Percentiles rank a stretch among this genome's conserved stretches.
Conservation (phyloP, 129 eudicot genomes). For the Ambrosia artemisiifolia region DNA sequence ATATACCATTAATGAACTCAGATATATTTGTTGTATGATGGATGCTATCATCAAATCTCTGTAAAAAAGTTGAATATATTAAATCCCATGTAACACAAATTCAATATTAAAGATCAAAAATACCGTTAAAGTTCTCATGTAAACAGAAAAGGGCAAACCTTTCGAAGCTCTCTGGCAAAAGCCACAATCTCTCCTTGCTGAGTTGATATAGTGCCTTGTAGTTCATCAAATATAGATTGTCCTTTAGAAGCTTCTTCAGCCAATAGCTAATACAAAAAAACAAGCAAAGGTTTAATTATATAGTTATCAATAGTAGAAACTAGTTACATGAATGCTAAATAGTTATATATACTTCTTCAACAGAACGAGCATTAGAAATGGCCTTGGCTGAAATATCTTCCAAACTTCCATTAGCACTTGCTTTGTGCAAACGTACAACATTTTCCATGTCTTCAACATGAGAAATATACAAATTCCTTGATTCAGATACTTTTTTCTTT, state of each 20-base stretch:
- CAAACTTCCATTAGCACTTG: conserved; percentile 69
- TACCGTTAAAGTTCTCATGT: not conserved
- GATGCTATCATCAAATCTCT: conserved; percentile 67
- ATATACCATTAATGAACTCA: conserved; percentile 47
- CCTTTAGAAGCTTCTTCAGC: conserved; percentile 65
- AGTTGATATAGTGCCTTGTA: conserved; percentile 54
- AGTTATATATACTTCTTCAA: conserved; percentile 38
- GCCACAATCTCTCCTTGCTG: conserved; percentile 88
- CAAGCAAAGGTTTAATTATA: not conserved
- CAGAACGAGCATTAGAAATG: conserved; percentile 45
- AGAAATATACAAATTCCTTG: conserved; percentile 59
- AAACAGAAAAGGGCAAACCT: conserved; percentile 48
- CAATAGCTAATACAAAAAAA: conserved; percentile 44
- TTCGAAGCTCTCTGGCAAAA: conserved; percentile 91
- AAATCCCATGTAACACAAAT: not conserved
- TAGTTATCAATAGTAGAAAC: not conserved
- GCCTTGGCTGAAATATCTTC: conserved; percentile 69
- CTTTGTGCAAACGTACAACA: conserved; percentile 80
- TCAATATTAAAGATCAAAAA: not conserved
- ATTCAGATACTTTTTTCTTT: conserved; percentile 64
- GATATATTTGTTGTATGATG: conserved; percentile 59
- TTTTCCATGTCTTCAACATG: conserved; percentile 85
- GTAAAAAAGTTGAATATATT: conserved; percentile 5
- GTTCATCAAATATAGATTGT: conserved; percentile 64
- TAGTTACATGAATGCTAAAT: not conserved